A percentile compares a stretch with the other conserved stretches of the same genome.
phyloP scores from a whole-genome alignment of 2,329 filamentous ascomycete genomes.

The Blastomyces parvus region DNA sequence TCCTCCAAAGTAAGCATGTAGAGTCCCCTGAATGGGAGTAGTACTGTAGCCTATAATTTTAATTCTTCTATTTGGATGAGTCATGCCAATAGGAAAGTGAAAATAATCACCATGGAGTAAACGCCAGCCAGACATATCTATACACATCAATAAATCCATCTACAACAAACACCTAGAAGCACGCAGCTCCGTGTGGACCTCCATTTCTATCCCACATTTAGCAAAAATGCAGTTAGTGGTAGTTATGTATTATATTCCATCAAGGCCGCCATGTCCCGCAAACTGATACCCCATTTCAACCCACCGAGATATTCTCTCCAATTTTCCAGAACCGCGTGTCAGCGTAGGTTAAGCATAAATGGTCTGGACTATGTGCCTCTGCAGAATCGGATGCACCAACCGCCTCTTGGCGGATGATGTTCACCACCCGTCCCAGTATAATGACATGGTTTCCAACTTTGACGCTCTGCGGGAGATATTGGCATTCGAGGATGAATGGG shows the following conservation, averaged over 20 bases:
- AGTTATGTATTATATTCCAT: background rate
- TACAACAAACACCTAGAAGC: background rate
- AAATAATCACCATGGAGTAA: background rate
- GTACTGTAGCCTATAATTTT: background rate
- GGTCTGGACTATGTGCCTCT: constrained; percentile 9
- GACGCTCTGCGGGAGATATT: constrained; percentile 28
- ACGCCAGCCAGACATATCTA: background rate
- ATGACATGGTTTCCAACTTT: constrained; percentile 35
- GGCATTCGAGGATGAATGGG: constrained; percentile 34
- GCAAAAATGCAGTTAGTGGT: background rate
- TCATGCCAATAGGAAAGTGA: background rate
- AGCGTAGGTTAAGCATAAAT: constrained; percentile 35
- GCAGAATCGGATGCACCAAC: background rate
- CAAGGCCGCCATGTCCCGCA: background rate
- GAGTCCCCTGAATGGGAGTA: background rate
- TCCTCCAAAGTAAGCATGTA: background rate
- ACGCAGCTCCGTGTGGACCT: background rate
- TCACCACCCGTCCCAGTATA: constrained; percentile 30
- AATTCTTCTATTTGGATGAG: background rate
- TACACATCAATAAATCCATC: background rate
- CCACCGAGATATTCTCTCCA: constrained; percentile 25
- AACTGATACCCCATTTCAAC: background rate
- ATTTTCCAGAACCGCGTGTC: constrained; percentile 37
- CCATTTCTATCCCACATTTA: background rate
- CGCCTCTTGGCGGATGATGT: constrained; percentile 19